phyloP scores from a whole-genome alignment of 768 basidiomycete genomes.

The Sutorius australiensis region DNA sequence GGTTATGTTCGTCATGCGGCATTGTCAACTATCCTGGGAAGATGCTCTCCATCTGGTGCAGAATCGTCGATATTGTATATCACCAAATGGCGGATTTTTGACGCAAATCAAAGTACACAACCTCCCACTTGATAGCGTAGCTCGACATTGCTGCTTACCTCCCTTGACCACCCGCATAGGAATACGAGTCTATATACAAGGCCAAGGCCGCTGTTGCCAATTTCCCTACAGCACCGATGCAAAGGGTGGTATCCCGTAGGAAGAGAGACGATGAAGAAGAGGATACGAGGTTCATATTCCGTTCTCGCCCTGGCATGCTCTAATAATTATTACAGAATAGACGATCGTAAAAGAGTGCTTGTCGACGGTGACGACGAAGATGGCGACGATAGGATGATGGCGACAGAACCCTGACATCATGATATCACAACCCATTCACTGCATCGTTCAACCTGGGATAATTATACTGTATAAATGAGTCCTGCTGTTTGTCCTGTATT shows the following conservation, averaged over 20 bases:
- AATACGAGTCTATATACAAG: conserved; percentile 90
- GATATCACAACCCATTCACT: background rate
- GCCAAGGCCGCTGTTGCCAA: conserved; percentile 66
- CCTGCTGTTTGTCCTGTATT: conserved; percentile 10
- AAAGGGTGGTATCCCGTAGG: conserved; percentile 48
- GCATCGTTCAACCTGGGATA: conserved; percentile 5
- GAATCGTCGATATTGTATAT: conserved; percentile 90
- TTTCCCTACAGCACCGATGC: conserved; percentile 43
- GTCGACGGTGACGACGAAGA: conserved; percentile 32
- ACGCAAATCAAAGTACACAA: conserved; percentile 80
- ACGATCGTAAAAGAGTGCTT: conserved; percentile 43
- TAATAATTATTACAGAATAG: conserved; percentile 27
- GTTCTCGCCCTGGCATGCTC: background rate
- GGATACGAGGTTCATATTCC: conserved; percentile 27
- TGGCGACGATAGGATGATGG: conserved; percentile 36
- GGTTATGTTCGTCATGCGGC: conserved; percentile 91
- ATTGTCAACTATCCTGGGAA: conserved; percentile 78
- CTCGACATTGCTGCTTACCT: background rate
- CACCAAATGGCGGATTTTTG: conserved; percentile 87
- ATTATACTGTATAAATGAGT: conserved; percentile 27
- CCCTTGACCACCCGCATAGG: conserved; percentile 41
- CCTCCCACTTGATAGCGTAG: background rate
- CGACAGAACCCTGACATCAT: conserved; percentile 22
- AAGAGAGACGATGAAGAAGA: conserved; percentile 78
- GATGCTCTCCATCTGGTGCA: conserved; percentile 86